A percentile compares a stretch with the other conserved stretches of the same genome.
phyloP scores from a whole-genome alignment of 345 rosid genomes.

The Eucalyptus polyanthemos region DNA sequence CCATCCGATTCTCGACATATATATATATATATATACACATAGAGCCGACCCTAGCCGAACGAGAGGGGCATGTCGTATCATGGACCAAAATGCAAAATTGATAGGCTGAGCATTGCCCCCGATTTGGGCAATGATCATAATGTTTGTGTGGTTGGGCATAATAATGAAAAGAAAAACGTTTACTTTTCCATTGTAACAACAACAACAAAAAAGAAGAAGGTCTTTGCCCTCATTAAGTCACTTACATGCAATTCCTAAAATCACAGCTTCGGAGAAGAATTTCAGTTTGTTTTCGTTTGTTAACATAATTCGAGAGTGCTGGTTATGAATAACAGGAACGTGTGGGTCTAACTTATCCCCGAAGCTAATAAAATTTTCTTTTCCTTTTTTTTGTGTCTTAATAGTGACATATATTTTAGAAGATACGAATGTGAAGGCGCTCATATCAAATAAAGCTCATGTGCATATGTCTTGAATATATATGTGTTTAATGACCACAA shows the following conservation, averaged over 20 bases:
- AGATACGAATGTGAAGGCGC: background rate
- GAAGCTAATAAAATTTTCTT: background rate
- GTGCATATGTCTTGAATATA: background rate
- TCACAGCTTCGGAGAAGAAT: background rate
- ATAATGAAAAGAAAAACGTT: background rate
- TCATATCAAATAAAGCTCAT: background rate
- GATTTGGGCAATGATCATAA: background rate
- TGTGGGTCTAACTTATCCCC: background rate
- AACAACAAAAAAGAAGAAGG: background rate
- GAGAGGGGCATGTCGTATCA: background rate
- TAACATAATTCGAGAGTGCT: background rate
- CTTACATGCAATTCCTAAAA: background rate
- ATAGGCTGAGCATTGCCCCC: background rate
- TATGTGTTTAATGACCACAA: background rate
- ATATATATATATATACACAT: too few relatives aligned
- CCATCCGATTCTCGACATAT: background rate
- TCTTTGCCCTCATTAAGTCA: background rate
- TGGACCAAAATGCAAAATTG: background rate
- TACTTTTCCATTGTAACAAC: background rate
- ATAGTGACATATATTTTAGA: background rate
- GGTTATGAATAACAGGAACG: background rate
- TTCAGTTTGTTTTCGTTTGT: background rate
- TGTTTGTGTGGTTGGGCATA: background rate
- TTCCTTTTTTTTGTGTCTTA: background rate
- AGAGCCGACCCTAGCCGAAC: background rate